Evolutionary conservation across 163 green algal genomes (phyloP).

Genomic region (Chlamydomonas reinhardtii): DNA sequence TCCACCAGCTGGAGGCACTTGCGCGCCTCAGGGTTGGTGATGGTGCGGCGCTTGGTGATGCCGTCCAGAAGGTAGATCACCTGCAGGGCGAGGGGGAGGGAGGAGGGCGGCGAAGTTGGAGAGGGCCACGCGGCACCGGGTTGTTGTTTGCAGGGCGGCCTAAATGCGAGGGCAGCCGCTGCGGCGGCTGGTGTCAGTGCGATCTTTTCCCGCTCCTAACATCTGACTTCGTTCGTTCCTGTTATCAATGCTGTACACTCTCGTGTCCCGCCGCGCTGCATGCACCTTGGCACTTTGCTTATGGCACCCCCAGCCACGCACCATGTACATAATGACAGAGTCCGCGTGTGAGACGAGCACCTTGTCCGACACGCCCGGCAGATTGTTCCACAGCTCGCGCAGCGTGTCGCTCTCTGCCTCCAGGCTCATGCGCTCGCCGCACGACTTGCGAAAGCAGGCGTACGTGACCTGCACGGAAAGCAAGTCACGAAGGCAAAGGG

Average conservation of each 20-base stretch:
- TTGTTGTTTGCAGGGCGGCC: too few species aligned
- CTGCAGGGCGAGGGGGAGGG: not conserved
- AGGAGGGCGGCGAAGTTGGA: too few species aligned
- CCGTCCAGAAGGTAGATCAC: not conserved
- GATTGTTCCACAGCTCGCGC: not conserved
- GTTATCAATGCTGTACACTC: too few species aligned
- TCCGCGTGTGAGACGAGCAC: not conserved
- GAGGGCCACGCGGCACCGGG: too few species aligned
- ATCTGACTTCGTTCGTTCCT: too few species aligned
- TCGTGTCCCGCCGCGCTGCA: too few species aligned
- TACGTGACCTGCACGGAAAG: not conserved
- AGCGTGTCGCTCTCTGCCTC: not conserved
- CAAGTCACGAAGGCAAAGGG: too few species aligned
- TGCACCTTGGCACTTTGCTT: too few species aligned
- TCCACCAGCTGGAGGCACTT: not conserved
- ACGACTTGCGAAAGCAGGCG: not conserved
- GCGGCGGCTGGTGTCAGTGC: too few species aligned
- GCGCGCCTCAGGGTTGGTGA: not conserved
- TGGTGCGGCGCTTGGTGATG: not conserved
- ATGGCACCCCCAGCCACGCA: too few species aligned
- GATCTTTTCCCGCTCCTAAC: too few species aligned
- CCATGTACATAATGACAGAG: not conserved
- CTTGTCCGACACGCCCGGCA: not conserved
- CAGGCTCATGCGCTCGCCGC: not conserved
- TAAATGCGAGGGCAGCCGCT: too few species aligned